Evolutionary conservation across 768 basidiomycete genomes (phyloP).

Genomic region (Termitomyces sp.): DNA sequence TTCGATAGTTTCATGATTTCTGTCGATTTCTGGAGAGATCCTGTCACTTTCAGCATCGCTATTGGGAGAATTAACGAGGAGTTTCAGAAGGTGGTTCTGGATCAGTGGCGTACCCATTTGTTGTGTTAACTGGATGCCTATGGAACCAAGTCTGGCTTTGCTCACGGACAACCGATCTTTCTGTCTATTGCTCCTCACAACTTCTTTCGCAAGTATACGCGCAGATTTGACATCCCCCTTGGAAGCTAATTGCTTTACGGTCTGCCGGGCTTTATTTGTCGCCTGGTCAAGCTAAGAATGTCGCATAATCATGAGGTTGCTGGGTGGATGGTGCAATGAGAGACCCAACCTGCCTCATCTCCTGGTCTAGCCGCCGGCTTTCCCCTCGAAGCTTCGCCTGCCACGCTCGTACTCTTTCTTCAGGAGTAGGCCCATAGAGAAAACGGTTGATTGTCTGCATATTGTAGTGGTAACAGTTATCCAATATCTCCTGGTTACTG

Average conservation of each 20-base stretch:
- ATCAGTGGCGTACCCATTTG: slow-evolving; percentile 72
- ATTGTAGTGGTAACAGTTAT: neutral
- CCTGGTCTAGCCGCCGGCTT: slow-evolving; percentile 79
- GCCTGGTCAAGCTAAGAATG: slow-evolving; percentile 68
- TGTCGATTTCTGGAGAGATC: slow-evolving; percentile 95
- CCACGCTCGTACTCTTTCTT: slow-evolving; percentile 92
- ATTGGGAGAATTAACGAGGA: neutral
- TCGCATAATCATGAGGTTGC: slow-evolving; percentile 11
- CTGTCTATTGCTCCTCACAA: slow-evolving; percentile 94
- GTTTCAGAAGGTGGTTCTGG: neutral
- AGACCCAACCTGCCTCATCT: slow-evolving; percentile 86
- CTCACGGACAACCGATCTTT: slow-evolving; percentile 86
- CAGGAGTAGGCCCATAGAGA: slow-evolving; percentile 93
- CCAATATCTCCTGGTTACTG: neutral
- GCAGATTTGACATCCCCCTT: slow-evolving; percentile 94
- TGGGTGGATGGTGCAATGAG: slow-evolving; percentile 8
- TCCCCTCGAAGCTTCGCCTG: slow-evolving; percentile 82
- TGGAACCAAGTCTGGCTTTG: slow-evolving; percentile 90
- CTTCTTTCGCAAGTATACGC: slow-evolving; percentile 85
- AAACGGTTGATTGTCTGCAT: slow-evolving; percentile 92
- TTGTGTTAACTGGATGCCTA: slow-evolving; percentile 82
- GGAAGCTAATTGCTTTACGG: slow-evolving; percentile 83
- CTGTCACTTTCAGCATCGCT: slow-evolving; percentile 98
- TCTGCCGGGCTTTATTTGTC: slow-evolving; percentile 70
- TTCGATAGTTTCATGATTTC: slow-evolving; percentile 99